Evolutionary conservation across 169 alveolate species (phyloP), one percentile per base, ranked within the genome.

Genomic region (Cryptosporidium parvum): DNA sequence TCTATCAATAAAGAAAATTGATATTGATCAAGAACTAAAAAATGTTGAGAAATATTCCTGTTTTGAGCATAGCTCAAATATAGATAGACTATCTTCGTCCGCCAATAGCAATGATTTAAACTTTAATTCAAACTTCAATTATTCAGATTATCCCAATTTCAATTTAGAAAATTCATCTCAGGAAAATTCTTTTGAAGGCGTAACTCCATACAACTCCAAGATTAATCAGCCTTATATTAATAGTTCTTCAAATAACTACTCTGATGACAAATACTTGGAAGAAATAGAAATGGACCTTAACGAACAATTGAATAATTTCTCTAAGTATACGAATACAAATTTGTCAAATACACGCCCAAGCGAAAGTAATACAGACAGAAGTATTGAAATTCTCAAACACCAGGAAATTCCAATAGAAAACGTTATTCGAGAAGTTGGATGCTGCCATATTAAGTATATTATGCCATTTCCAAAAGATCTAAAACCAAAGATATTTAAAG

Each of bases 391-490:
- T 16, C 3, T 0, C n/a, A 39, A 69, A 6, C 7, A 69, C 10
- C 29, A 69, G 6, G 26, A 42, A 14, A 69, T 0, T 26, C 62
- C 44, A 33, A 73, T 73, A 33, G 44, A 73, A 59, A 42, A 42
- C 39, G 35, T 73, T 53, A 73, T 56, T 56, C 56, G 58, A 23
- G 86, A 73, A 14, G 68, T 56, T 18, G 70, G 70, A 52, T 73
- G 86, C n/a, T 73, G 86, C 56, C 71, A 56, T 53, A 51, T 58
- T 21, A 73, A 73, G 35, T 73, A 73, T 12, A 73, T 73, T 18
- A 2, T 80, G 26, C 75, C 73, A 23, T 62, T 80, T 31, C 89
- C 89, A 42, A 56, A 59, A 8, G 52, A 80, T n/a, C 68, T 80
- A 21, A 26, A 48, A 65, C 89, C 89, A 21, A 42, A 62, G 31